Percentiles rank a stretch among this genome's conserved stretches.
These are phyloP conservation scores for Boletus tomentosulus DNA, from an alignment of 768 basidiomycete genomes.

Conservation along the genomic window DNA sequence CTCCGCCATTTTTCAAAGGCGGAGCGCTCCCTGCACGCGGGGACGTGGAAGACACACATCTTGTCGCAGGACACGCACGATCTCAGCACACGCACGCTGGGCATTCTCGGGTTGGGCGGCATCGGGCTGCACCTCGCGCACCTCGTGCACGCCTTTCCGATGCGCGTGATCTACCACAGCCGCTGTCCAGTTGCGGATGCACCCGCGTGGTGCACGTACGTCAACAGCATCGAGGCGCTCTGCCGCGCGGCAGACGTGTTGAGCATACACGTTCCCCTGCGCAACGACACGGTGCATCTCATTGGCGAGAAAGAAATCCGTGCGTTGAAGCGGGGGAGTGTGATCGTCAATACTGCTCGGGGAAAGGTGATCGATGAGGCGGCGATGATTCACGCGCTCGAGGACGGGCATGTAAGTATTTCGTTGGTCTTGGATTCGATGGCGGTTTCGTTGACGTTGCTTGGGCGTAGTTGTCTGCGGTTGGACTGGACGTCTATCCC, in stretches of 20 bases:
- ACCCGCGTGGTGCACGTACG: conserved; percentile 76
- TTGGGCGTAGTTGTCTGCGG: conserved; percentile 57
- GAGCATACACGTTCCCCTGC: conserved; percentile 81
- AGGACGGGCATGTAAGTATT: conserved; percentile 77
- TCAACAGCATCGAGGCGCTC: conserved; percentile 59
- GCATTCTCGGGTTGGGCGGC: conserved; percentile 72
- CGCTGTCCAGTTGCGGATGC: conserved; percentile 53
- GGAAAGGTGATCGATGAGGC: conserved; percentile 88
- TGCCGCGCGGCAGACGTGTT: conserved; percentile 74
- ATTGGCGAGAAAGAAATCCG: conserved; percentile 76
- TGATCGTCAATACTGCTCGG: conserved; percentile 86
- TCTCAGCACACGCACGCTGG: conserved; percentile 63
- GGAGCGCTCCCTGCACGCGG: conserved; percentile 48
- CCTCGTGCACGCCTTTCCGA: conserved; percentile 75
- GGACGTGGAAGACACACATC: conserved; percentile 58
- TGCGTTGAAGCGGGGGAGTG: conserved; percentile 68
- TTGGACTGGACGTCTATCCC: conserved; percentile 84
- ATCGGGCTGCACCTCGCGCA: conserved; percentile 70
- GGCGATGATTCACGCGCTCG: conserved; percentile 79
- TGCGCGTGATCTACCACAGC: conserved; percentile 84
- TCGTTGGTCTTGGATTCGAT: neutral
- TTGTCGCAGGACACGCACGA: conserved; percentile 53
- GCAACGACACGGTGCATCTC: conserved; percentile 65
- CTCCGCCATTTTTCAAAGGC: conserved; percentile 67
- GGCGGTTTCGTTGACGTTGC: neutral